Evolutionary conservation across 768 basidiomycete species (phyloP), one percentile per base, ranked within the genome.

Genomic region (Termitomyces eurrhizus): DNA sequence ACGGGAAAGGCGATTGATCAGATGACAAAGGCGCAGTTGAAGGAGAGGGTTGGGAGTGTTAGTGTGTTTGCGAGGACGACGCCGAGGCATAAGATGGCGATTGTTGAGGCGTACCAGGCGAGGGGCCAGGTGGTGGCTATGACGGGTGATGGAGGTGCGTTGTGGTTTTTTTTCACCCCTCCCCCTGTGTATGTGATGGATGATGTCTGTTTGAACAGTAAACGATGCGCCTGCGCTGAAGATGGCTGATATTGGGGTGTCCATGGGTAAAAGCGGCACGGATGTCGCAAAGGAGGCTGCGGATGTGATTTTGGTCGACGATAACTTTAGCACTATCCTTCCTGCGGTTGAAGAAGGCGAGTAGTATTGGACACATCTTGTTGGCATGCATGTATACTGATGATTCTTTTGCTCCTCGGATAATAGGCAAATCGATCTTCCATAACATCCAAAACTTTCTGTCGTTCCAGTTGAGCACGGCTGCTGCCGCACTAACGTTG

Each of bases 401-500:
- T 56, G 42, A 11, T 52, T 51, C 51, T 26, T 39, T 37, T 33
- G 53, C 52, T 57, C 62, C 60, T 65, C 60, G 61, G 52, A 3
- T 62, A 89, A 3, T 63, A 90, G 92, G 92, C 60, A 94, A 97
- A 89, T 92, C 93, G 3, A 98, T 98, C 67, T 98, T 98, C 74
- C 93, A 98, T 75, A 98, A 98, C 68, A 96, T 98, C 69, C 96
- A 98, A 72, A 97, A 97, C 73, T 98, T 98, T 81, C 77, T 98
- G 58, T 85, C 92, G 45, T 98, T 98, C 83, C 95, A 98, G 73
- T 84, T 98, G 18, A 95, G 93, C 66, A 98, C 96, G 2, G 96
- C 96, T n/a, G 93, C 93, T 3, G 94, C 96, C 24, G 95, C 95
- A 3, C 78, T 98, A 65, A 88, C 92, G n/a, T 79, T 98, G 65